Conservation (phyloP, 352 stramenopile genomes). For the Phytophthora meadii region DNA sequence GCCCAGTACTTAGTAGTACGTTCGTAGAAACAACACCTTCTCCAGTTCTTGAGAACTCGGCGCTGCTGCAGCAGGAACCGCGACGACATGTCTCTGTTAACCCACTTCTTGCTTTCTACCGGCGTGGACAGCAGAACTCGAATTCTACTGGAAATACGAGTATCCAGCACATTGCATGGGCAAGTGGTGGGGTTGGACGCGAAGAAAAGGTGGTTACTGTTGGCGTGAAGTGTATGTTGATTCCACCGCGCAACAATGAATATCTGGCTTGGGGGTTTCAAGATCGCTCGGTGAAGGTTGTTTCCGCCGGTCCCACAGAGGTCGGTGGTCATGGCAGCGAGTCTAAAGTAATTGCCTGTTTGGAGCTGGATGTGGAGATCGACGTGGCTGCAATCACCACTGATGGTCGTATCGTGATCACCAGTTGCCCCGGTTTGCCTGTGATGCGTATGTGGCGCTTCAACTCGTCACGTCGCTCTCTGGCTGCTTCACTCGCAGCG, state of each 20-base stretch:
- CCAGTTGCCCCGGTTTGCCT: conserved; percentile 46
- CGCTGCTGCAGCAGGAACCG: conserved; percentile 58
- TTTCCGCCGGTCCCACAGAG: conserved; percentile 53
- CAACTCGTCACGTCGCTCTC: conserved; percentile 29
- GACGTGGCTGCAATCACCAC: conserved; percentile 64
- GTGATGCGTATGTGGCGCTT: conserved; percentile 69
- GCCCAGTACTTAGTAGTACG: conserved; percentile 25
- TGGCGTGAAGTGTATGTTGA: conserved; percentile 58
- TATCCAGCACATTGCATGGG: conserved; percentile 59
- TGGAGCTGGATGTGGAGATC: conserved; percentile 65
- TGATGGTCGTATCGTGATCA: conserved; percentile 69
- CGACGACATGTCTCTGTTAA: conserved; percentile 56
- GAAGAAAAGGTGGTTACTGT: conserved; percentile 58
- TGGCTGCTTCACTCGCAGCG: conserved; percentile 34
- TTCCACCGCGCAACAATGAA: conserved; percentile 68
- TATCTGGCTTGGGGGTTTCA: conserved; percentile 79
- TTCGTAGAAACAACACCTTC: conserved; percentile 35
- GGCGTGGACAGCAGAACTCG: conserved; percentile 27
- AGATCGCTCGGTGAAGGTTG: conserved; percentile 67
- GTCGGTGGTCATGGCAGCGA: conserved; percentile 50
- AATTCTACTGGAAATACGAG: conserved; percentile 11
- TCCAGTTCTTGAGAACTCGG: conserved; percentile 56
- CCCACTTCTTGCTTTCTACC: conserved; percentile 50
- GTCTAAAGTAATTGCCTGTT: conserved; percentile 64
- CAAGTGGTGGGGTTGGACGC: conserved; percentile 51